Percentiles rank a stretch among this genome's conserved stretches.
These are phyloP conservation scores for Trichosporon faecale DNA, from an alignment of 1,284 basidiomycete species.

Conservation along the genomic window DNA sequence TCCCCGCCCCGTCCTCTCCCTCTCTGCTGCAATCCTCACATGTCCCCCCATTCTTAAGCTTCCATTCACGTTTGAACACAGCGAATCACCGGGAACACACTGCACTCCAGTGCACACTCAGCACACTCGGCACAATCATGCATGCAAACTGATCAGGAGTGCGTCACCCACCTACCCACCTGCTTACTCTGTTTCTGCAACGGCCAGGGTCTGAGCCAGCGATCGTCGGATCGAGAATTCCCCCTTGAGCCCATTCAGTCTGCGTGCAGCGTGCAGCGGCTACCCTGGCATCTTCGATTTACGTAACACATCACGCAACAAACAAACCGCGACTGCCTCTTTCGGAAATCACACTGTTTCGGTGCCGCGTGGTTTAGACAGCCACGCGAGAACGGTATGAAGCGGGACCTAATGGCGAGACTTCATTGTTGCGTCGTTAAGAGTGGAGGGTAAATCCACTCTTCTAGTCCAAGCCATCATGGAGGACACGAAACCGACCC, in stretches of 20 bases:
- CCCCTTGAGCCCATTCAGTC: neutral
- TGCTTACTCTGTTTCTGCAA: too few species aligned
- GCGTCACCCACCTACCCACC: neutral
- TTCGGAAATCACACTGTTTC: neutral
- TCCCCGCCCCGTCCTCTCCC: neutral
- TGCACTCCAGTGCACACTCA: neutral
- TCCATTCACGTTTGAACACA: neutral
- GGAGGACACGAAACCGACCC: conserved; percentile 30
- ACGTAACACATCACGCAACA: conserved; percentile 6
- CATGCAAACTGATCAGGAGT: neutral
- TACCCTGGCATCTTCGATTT: neutral
- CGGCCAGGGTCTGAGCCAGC: too few species aligned
- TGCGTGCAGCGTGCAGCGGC: too few species aligned
- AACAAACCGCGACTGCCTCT: neutral
- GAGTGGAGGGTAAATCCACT: neutral
- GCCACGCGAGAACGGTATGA: too few species aligned
- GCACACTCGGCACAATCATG: too few species aligned
- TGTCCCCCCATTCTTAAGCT: neutral
- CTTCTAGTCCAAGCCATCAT: conserved; percentile 17
- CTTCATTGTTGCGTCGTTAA: neutral
- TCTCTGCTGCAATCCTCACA: neutral
- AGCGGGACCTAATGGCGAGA: neutral
- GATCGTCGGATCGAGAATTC: neutral
- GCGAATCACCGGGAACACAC: neutral
- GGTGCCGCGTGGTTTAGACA: too few species aligned